phyloP scores from a whole-genome alignment of 441 rosid genomes.

The Jatropha podagrica region DNA sequence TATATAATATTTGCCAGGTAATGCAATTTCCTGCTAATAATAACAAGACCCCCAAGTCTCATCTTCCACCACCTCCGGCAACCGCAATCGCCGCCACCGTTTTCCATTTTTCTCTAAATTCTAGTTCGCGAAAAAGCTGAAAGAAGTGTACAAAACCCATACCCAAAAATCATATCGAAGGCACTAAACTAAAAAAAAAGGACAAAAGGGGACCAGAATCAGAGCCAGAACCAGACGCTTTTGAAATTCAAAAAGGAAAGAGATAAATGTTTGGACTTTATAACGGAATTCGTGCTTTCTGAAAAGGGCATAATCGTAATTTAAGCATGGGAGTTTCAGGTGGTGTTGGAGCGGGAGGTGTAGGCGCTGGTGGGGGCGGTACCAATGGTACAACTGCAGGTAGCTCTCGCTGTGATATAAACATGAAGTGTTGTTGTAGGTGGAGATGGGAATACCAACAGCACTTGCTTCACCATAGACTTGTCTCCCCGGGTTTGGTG shows the following conservation, averaged over 20 bases:
- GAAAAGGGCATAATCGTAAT: neutral
- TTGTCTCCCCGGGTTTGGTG: conserved; percentile 38
- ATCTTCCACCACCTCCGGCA: neutral
- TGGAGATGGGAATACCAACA: conserved; percentile 43
- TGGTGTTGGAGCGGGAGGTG: conserved; percentile 1
- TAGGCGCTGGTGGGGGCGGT: conserved; percentile 19
- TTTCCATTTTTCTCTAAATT: neutral
- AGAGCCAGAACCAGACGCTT: neutral
- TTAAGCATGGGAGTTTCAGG: conserved; percentile 13
- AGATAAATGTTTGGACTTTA: neutral
- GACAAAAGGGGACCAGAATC: neutral
- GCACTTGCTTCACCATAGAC: conserved; percentile 19
- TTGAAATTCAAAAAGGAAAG: neutral
- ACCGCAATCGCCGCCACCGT: neutral
- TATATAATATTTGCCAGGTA: neutral
- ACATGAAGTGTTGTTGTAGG: conserved; percentile 40
- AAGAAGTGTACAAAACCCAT: neutral
- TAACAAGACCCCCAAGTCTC: neutral
- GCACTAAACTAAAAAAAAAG: neutral
- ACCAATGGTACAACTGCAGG: conserved; percentile 12
- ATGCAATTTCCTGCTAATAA: neutral
- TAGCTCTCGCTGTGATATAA: conserved; percentile 23
- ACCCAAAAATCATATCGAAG: neutral
- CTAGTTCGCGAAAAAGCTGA: neutral
- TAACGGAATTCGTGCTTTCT: neutral